Conservation (phyloP, 1,284 basidiomycete genomes). For the Irpex sp. region DNA sequence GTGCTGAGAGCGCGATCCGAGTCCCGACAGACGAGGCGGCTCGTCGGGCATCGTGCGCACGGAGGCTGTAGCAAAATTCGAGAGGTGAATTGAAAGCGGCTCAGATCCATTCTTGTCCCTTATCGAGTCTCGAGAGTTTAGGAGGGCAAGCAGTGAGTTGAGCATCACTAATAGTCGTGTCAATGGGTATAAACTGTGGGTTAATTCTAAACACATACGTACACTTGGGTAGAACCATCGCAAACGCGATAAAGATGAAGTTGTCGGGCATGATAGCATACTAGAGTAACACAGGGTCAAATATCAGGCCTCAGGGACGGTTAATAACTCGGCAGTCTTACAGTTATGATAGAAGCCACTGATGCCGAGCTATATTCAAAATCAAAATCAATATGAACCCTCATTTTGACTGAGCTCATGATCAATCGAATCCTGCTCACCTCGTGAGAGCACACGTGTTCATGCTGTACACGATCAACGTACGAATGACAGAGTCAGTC, state of each 20-base stretch:
- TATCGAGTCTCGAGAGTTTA: slow-evolving; percentile 2
- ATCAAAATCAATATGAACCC: too few relatives aligned
- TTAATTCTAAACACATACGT: not conserved
- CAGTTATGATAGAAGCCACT: slow-evolving; percentile 1
- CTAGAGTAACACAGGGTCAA: not conserved
- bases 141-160: slow-evolving; percentile 5
- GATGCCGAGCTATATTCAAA: slow-evolving; percentile 1
- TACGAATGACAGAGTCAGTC: slow-evolving; percentile 3
- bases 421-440: not conserved
- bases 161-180: slow-evolving; percentile 1
- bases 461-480: slow-evolving; percentile 4
- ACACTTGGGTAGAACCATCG: slow-evolving; percentile 6
- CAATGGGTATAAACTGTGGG: too few relatives aligned
- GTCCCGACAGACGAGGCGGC: too few relatives aligned
- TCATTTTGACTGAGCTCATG: not conserved
- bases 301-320: not conserved
- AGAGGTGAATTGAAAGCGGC: not conserved
- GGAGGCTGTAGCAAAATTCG: not conserved
- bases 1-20: too few relatives aligned
- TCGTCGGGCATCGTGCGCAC: too few relatives aligned
- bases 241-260: slow-evolving; percentile 3
- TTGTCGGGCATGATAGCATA: slow-evolving; percentile 4
- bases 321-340: not conserved
- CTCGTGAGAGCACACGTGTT: slow-evolving; percentile 4
- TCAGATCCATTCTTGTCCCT: not conserved